Conservation (phyloP, 1,139 yeast genomes). For the Candida tunisiensis region DNA sequence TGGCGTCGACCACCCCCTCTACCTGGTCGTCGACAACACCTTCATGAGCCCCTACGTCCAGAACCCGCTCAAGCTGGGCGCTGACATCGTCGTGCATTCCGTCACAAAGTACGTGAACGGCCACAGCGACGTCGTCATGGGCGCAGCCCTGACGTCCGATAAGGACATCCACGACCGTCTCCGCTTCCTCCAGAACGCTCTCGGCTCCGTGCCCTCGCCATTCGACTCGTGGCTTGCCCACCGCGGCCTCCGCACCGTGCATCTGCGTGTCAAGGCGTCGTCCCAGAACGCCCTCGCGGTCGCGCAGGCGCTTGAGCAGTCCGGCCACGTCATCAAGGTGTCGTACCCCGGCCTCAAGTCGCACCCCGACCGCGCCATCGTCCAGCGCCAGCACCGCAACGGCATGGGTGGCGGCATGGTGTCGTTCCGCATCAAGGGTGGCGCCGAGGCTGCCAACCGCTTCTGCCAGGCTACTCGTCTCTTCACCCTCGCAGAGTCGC, state of each 20-base stretch:
- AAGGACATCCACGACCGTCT: slow-evolving; percentile 44
- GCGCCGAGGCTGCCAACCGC: slow-evolving; percentile 56
- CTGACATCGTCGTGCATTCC: slow-evolving; percentile 76
- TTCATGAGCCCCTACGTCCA: slow-evolving; percentile 87
- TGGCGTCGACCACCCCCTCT: slow-evolving; percentile 27
- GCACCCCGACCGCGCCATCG: slow-evolving; percentile 48
- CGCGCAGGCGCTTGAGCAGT: slow-evolving; percentile 42
- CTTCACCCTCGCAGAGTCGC: slow-evolving; percentile 77
- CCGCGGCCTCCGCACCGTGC: slow-evolving; percentile 81
- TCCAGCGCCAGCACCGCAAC: slow-evolving; percentile 62
- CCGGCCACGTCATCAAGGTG: slow-evolving; percentile 32
- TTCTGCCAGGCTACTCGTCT: slow-evolving; percentile 62
- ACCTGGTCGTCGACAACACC: slow-evolving; percentile 80
- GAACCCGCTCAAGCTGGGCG: slow-evolving; percentile 71
- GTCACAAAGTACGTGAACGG: slow-evolving; percentile 88
- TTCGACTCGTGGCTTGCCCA: slow-evolving; percentile 89
- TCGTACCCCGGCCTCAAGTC: slow-evolving; percentile 71
- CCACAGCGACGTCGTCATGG: slow-evolving; percentile 85
- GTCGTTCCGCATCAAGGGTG: slow-evolving; percentile 74
- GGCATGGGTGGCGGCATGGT: slow-evolving; percentile 88
- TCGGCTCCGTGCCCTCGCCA: slow-evolving; percentile 68
- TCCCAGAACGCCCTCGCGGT: slow-evolving; percentile 48
- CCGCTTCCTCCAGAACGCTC: slow-evolving; percentile 72
- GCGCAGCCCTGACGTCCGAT: slow-evolving; percentile 59
- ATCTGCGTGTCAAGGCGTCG: slow-evolving; percentile 62